A percentile compares a stretch with the other conserved stretches of the same genome.
Evolutionary conservation across 495 filamentous ascomycete genomes (phyloP).

Genomic region (Penicillium ochrochloron): DNA sequence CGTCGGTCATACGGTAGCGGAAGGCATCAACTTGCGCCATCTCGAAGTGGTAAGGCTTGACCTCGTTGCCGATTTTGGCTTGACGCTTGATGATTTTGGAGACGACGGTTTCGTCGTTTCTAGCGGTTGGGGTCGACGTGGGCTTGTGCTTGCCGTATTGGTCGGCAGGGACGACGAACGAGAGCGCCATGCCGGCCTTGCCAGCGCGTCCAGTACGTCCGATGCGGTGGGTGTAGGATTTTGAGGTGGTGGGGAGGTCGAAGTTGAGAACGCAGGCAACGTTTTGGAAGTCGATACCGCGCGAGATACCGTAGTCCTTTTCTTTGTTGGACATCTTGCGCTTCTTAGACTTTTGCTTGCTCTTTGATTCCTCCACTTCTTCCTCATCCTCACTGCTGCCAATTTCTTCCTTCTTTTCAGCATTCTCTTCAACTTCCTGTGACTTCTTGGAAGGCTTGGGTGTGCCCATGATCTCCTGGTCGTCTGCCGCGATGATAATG

Average conservation of each 20-base stretch:
- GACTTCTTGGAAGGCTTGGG: constrained; percentile 48
- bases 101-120: constrained; percentile 83
- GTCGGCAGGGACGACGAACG: constrained; percentile 82
- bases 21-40: constrained; percentile 92
- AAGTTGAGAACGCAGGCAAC: constrained; percentile 96
- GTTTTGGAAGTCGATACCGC: constrained; percentile 95
- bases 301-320: constrained; percentile 89
- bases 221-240: constrained; percentile 93
- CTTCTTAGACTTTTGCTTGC: constrained; percentile 56
- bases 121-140: constrained; percentile 70
- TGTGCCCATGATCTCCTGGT: constrained; percentile 77
- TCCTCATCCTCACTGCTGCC: constrained; percentile 44
- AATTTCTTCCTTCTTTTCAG: constrained; percentile 33
- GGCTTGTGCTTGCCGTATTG: constrained; percentile 86
- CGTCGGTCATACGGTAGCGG: constrained; percentile 92
- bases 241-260: constrained; percentile 85
- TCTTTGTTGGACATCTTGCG: constrained; percentile 64
- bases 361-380: constrained; percentile 26
- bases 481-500: constrained; percentile 94
- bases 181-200: constrained; percentile 90
- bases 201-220: constrained; percentile 92
- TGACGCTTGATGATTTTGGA: constrained; percentile 74
- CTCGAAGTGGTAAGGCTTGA: constrained; percentile 91
- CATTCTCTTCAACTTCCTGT: constrained; percentile 30
- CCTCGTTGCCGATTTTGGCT: constrained; percentile 70